These are phyloP conservation scores for Penicillium waksmanii DNA, from an alignment of 495 filamentous ascomycete genomes.

Conservation along the genomic window DNA sequence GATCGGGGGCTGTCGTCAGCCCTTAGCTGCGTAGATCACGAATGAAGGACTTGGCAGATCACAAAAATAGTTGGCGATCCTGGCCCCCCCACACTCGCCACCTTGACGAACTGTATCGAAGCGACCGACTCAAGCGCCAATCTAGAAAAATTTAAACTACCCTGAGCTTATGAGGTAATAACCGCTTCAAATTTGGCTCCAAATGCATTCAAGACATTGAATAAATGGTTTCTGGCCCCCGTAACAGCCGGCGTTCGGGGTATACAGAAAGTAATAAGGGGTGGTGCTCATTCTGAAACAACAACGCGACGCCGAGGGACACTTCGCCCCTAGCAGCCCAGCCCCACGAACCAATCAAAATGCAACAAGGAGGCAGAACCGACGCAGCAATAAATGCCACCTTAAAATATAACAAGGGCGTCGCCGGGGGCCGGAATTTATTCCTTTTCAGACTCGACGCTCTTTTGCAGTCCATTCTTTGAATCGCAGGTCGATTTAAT, in stretches of 20 bases:
- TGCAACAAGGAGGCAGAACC: constrained; percentile 1
- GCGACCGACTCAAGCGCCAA: neutral
- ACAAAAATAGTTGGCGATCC: constrained; percentile 1
- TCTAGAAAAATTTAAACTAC: neutral
- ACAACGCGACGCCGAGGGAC: neutral
- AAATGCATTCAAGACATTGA: neutral
- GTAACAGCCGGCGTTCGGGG: neutral
- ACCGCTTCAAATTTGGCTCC: no score
- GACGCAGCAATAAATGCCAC: neutral
- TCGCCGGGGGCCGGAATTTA: neutral
- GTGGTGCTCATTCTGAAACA: constrained; percentile 6
- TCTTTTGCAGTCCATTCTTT: neutral
- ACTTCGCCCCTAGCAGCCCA: constrained; percentile 3
- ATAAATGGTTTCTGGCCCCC: neutral
- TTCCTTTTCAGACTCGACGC: neutral
- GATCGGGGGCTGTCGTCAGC: neutral
- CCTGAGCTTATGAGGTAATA: neutral
- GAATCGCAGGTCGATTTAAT: constrained; percentile 7
- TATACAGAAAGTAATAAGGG: neutral
- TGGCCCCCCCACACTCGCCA: neutral
- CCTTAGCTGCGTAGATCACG: constrained; percentile 1
- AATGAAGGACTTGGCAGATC: neutral
- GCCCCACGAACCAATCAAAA: neutral
- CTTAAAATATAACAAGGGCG: neutral
- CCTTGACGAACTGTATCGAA: constrained; percentile 1